phyloP scores from a whole-genome alignment of 2,329 filamentous ascomycete species.

The Colletotrichum lini region DNA sequence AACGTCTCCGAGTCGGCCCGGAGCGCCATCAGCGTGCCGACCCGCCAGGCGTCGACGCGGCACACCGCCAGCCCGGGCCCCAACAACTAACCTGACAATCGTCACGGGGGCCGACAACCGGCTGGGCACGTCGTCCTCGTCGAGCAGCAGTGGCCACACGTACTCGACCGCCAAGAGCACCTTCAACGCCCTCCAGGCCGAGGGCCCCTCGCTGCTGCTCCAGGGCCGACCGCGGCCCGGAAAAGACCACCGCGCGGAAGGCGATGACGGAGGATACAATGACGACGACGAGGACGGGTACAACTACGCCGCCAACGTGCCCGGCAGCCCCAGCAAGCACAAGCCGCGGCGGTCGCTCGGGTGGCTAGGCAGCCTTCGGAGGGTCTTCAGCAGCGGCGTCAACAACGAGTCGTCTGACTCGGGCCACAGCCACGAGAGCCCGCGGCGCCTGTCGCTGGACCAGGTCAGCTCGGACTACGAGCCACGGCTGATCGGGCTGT shows the following conservation, averaged over 20 bases:
- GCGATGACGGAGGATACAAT: conserved; percentile 49
- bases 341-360: conserved; percentile 65
- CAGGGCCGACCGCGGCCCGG: conserved; percentile 41
- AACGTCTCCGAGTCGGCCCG: conserved; percentile 69
- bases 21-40: conserved; percentile 57
- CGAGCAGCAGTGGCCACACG: conserved; percentile 57
- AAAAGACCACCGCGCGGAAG: conserved; percentile 45
- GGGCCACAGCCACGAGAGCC: conserved; percentile 43
- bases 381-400: conserved; percentile 69
- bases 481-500: conserved; percentile 58
- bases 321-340: conserved; percentile 70
- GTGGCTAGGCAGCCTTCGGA: conserved; percentile 78
- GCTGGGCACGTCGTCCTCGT: conserved; percentile 50
- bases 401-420: conserved; percentile 48
- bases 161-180: conserved; percentile 69
- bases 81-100: conserved; percentile 42
- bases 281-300: no score
- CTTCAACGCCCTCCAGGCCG: conserved; percentile 66
- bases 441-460: conserved; percentile 48
- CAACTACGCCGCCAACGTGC: conserved; percentile 47
- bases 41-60: conserved; percentile 50
- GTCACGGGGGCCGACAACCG: conserved; percentile 36
- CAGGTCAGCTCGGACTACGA: conserved; percentile 61
- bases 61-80: conserved; percentile 28
- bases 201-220: conserved; percentile 65